These are phyloP conservation scores for Amphibolis antarctica DNA, from an alignment of 106 monocot genomes.

Conservation along the genomic window DNA sequence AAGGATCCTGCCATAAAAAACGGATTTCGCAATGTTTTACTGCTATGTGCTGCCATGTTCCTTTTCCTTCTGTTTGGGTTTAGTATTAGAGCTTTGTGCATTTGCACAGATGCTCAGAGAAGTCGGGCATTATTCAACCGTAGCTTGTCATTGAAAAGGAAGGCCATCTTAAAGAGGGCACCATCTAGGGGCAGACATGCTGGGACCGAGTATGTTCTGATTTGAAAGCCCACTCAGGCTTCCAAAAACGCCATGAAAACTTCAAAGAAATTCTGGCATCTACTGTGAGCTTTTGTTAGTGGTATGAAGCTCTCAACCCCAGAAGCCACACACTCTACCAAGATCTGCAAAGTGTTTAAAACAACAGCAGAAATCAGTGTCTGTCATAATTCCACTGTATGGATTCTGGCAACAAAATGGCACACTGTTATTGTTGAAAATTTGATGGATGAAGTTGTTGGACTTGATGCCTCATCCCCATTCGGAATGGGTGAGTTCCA, in stretches of 20 bases:
- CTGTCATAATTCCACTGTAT: too few species aligned
- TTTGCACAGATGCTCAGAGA: conserved; percentile 38
- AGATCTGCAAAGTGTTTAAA: too few species aligned
- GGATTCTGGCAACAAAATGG: too few species aligned
- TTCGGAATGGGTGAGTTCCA: too few species aligned
- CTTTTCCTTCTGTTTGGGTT: conserved; percentile 54
- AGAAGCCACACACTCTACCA: too few species aligned
- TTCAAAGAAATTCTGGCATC: not conserved
- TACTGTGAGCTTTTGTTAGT: too few species aligned
- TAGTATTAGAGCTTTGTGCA: conserved; percentile 48
- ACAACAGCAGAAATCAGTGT: too few species aligned
- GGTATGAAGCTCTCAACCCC: too few species aligned
- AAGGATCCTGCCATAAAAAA: conserved; percentile 37
- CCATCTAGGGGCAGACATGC: conserved; percentile 10
- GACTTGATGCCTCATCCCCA: too few species aligned
- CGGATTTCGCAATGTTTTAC: conserved; percentile 71
- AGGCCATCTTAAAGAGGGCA: conserved; percentile 32
- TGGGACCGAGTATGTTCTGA: conserved; percentile 18
- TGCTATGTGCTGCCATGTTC: conserved; percentile 53
- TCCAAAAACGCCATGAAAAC: too few species aligned
- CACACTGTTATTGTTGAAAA: too few species aligned
- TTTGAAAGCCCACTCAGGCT: conserved; percentile 16
- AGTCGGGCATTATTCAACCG: conserved; percentile 18
- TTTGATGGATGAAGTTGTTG: too few species aligned
- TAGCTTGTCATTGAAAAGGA: conserved; percentile 46